Base-by-base conservation (phyloP, 2,329 filamentous ascomycete genomes). In the Hypoxylon sp. region DNA sequence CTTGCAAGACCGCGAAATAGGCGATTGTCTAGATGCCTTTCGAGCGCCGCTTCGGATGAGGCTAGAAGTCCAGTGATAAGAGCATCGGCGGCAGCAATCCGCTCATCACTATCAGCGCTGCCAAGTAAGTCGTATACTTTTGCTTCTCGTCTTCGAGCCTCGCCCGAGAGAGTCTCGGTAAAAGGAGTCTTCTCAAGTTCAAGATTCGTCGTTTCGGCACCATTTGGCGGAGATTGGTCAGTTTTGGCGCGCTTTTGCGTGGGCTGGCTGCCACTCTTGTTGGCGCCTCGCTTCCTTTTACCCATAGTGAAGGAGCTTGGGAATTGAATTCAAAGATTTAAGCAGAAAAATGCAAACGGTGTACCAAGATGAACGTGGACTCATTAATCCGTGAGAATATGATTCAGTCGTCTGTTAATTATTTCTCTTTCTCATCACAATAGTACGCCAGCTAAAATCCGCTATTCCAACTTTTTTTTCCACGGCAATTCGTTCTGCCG, bases 1-100 rank as follows among this genome's bases (percentile, higher is more conserved):
- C 94, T 97, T 66, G 94, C 94, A 16, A 98, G 88, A 41, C 96
- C 96, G 58, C 92, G 89, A 77, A 97, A 93, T 37, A 99, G 83
- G 25, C 91, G 86, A 75, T 87, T 87, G 68, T 88, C 86, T 29
- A 90, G 79, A 71, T 90, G 88, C 63, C 87, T 81, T 70, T 83
- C 77, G 12, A 90, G 79, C 2, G 87, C 84, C 0, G 80, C 71
- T 74, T 90, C 87, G 19, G 85, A 78, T 45, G 80, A 81, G 39
- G 77, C 82, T 1, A 90, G 74, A 1, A 90, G 81, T 6, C 84
- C 84, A 0, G 84, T 85, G 5, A 90, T 78, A 30, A 90, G 85
- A 21, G 83, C 85, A 65, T 85, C 83, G 29, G 87, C 88, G 5
- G 88, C 88, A 21, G 81, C 79, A 25, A 90, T 82, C 47, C 88